These are phyloP conservation scores for Stygiomarasmius scandens DNA, from an alignment of 1,284 basidiomycete genomes.

Conservation along the genomic window DNA sequence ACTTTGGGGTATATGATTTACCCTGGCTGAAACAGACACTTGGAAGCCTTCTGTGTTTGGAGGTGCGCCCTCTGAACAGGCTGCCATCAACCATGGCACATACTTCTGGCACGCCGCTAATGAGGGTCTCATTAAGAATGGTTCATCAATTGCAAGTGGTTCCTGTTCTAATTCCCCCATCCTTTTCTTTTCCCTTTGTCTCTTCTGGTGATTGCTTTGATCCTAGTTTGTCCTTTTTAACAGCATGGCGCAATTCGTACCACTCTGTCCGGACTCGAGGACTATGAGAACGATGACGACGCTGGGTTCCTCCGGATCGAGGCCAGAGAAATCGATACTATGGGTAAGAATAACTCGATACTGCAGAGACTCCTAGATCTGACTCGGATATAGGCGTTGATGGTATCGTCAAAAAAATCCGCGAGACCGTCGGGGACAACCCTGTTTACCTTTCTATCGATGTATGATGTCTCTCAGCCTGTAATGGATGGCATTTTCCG, in stretches of 20 bases:
- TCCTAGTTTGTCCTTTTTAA: constrained; percentile 66
- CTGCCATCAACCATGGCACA: constrained; percentile 74
- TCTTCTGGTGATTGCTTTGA: constrained; percentile 46
- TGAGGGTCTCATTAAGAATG: constrained; percentile 75
- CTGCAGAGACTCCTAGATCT: not conserved
- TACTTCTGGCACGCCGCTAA: constrained; percentile 80
- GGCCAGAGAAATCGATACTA: constrained; percentile 74
- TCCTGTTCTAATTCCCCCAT: constrained; percentile 30
- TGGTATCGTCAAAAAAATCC: constrained; percentile 73
- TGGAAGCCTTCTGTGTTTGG: constrained; percentile 77
- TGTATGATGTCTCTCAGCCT: constrained; percentile 38
- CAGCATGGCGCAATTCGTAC: constrained; percentile 82
- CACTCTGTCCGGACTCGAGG: constrained; percentile 69
- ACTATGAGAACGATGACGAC: constrained; percentile 69
- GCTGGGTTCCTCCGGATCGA: constrained; percentile 74
- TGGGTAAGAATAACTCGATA: constrained; percentile 44
- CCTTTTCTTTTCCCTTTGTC: constrained; percentile 18
- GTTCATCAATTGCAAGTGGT: constrained; percentile 81
- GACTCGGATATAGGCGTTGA: constrained; percentile 47
- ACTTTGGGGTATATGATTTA: not conserved
- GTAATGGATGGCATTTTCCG: not conserved
- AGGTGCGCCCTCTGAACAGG: constrained; percentile 66
- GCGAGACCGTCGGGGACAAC: constrained; percentile 63
- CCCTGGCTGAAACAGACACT: constrained; percentile 45
- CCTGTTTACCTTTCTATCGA: constrained; percentile 79